A percentile compares a stretch with the other conserved stretches of the same genome.
Conservation (phyloP, 495 filamentous ascomycete genomes). For the Cercophora samala region DNA sequence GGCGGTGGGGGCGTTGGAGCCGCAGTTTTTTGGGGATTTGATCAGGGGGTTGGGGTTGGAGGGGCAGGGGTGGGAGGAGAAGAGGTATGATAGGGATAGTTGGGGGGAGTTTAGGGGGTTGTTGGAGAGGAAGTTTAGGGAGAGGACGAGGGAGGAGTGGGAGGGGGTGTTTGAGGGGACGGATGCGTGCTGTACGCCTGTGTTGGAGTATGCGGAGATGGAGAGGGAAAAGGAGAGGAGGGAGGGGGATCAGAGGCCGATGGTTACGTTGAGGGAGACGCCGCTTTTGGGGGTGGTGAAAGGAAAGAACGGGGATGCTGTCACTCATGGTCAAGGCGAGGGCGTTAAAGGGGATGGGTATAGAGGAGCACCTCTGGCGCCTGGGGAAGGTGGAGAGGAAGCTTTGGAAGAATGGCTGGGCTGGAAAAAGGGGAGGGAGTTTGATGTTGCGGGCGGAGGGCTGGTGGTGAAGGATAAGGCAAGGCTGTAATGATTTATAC, state of each 20-base stretch:
- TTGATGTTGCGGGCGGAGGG: conserved; percentile 58
- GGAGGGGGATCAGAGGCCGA: conserved; percentile 71
- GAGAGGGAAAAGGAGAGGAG: conserved; percentile 47
- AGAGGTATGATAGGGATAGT: conserved; percentile 52
- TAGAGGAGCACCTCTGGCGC: conserved; percentile 52
- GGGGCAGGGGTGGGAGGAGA: conserved; percentile 47
- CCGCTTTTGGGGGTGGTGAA: conserved; percentile 54
- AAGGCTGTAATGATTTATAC: conserved; percentile 27
- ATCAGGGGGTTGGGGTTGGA: conserved; percentile 61
- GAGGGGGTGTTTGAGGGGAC: conserved; percentile 80
- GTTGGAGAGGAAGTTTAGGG: conserved; percentile 63
- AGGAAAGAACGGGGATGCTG: conserved; percentile 31
- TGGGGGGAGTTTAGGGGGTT: conserved; percentile 63
- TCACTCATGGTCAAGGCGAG: conserved; percentile 45
- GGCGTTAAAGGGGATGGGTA: conserved; percentile 61
- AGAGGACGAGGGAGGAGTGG: conserved; percentile 78
- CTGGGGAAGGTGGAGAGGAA: conserved; percentile 69
- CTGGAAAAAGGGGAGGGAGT: conserved; percentile 70
- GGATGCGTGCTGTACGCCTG: conserved; percentile 89
- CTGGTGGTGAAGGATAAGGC: conserved; percentile 48
- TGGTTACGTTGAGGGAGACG: conserved; percentile 64
- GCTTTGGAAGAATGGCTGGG: conserved; percentile 72
- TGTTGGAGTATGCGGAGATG: conserved; percentile 71
- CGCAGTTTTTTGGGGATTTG: conserved; percentile 72
- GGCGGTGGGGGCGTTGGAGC: conserved; percentile 87